These are phyloP conservation scores for Aureobasidium sp. DNA, from an alignment of 2,329 filamentous ascomycete genomes.

Conservation along the genomic window DNA sequence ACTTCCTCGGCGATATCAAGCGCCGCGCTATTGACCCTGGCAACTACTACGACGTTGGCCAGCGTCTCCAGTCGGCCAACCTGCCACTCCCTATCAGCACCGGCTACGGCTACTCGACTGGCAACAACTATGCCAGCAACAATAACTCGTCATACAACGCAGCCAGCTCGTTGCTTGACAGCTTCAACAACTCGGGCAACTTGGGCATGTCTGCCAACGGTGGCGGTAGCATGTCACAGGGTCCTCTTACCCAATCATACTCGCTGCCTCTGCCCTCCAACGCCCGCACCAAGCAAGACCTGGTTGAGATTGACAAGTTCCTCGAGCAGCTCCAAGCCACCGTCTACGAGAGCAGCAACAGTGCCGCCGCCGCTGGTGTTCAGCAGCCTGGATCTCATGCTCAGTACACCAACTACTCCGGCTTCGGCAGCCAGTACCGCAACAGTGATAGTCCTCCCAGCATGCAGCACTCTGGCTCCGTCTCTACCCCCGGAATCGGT, in stretches of 20 bases:
- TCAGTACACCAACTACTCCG: constrained; percentile 25
- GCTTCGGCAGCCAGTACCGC: constrained; percentile 46
- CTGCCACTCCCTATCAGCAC: constrained; percentile 33
- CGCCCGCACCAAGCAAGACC: constrained; percentile 84
- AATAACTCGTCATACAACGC: constrained; percentile 21
- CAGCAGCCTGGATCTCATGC: constrained; percentile 68
- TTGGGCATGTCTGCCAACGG: constrained; percentile 16
- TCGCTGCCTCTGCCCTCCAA: constrained; percentile 82
- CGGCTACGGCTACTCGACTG: constrained; percentile 33
- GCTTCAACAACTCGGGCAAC: constrained; percentile 22
- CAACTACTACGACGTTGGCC: constrained; percentile 87
- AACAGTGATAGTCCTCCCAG: constrained; percentile 52
- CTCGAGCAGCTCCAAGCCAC: constrained; percentile 94
- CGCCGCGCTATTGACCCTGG: constrained; percentile 81
- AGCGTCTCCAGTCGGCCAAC: constrained; percentile 70
- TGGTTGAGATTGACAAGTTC: constrained; percentile 89
- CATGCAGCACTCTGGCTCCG: constrained; percentile 27
- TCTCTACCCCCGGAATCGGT: constrained; percentile 28
- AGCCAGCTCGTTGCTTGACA: constrained; percentile 29
- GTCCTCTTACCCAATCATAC: constrained; percentile 68
- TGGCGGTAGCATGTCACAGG: constrained; percentile 42
- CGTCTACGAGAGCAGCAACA: constrained; percentile 79
- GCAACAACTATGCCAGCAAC: constrained; percentile 31
- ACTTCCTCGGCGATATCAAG: constrained; percentile 91
- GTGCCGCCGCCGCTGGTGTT: constrained; percentile 70